Percentiles rank a stretch among this genome's conserved stretches.
phyloP scores from a whole-genome alignment of 768 basidiomycete genomes.

The Fibroporia radiculosa region DNA sequence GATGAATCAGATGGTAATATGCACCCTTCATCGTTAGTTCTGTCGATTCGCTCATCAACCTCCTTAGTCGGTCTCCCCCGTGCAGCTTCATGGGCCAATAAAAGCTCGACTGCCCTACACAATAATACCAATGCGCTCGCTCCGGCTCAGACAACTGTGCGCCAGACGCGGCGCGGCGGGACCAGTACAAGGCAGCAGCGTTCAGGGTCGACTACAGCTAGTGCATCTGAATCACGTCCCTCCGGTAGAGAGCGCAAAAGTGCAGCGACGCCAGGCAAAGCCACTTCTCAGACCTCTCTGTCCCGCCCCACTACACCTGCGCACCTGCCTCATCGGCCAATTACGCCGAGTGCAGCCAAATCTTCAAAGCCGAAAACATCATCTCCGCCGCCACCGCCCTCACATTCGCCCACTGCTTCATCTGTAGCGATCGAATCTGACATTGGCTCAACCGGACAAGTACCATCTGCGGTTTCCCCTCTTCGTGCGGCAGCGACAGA shows the following conservation, averaged over 20 bases:
- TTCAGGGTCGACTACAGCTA: constrained; percentile 22
- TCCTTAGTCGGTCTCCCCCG: constrained; percentile 50
- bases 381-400: constrained; percentile 26
- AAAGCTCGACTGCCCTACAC: constrained; percentile 20
- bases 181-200: constrained; percentile 40
- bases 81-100: constrained; percentile 37
- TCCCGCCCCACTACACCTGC: constrained; percentile 57
- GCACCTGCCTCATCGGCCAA: constrained; percentile 30
- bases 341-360: constrained; percentile 36
- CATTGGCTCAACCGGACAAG: constrained; percentile 34
- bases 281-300: constrained; percentile 39
- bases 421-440: constrained; percentile 47
- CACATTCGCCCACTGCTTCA: constrained; percentile 33
- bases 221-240: constrained; percentile 10
- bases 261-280: constrained; percentile 29
- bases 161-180: constrained; percentile 16
- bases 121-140: constrained; percentile 19
- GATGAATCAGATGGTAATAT: constrained; percentile 57
- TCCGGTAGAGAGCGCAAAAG: constrained; percentile 34
- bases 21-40: constrained; percentile 7
- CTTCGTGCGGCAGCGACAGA: constrained; percentile 30
- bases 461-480: constrained; percentile 31
- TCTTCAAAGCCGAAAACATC: constrained; percentile 32
- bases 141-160: constrained; percentile 6
- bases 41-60: not conserved